These are phyloP conservation scores for Sugiyamaella smithiae DNA, from an alignment of 805 yeast genomes.

Conservation along the genomic window DNA sequence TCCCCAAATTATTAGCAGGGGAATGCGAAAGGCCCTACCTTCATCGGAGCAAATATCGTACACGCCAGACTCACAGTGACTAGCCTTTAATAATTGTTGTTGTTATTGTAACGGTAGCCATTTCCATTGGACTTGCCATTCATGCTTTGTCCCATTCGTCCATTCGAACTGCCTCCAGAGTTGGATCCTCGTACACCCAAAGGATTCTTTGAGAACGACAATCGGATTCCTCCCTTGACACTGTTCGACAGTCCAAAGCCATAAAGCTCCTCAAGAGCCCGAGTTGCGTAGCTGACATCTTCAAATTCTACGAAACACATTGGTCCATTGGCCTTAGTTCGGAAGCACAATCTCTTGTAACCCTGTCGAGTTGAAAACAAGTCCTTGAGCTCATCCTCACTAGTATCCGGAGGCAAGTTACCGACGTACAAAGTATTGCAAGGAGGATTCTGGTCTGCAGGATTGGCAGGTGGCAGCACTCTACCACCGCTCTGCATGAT, in stretches of 20 bases:
- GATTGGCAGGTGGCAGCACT: conserved; percentile 65
- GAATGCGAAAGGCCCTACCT: conserved; percentile 1
- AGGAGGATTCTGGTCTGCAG: conserved; percentile 99
- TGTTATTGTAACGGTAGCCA: conserved; percentile 6
- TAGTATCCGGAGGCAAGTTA: conserved; percentile 94
- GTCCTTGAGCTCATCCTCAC: conserved; percentile 86
- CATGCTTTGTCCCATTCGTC: background rate
- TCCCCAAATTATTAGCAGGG: conserved; percentile 5
- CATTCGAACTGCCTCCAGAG: conserved; percentile 11
- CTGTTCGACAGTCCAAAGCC: conserved; percentile 88
- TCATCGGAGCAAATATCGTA: conserved; percentile 4
- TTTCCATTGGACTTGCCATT: conserved; percentile 3
- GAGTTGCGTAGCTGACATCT: conserved; percentile 88
- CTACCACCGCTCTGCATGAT: conserved; percentile 40
- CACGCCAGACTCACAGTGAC: conserved; percentile 4
- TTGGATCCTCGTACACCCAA: conserved; percentile 81
- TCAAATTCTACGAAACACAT: conserved; percentile 99
- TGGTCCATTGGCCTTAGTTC: conserved; percentile 86
- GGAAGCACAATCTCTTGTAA: conserved; percentile 85
- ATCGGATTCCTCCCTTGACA: conserved; percentile 89
- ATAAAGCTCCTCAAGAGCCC: conserved; percentile 89
- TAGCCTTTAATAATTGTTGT: conserved; percentile 3
- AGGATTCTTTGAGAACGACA: conserved; percentile 94
- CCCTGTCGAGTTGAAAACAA: conserved; percentile 88
- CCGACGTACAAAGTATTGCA: conserved; percentile 97